These are phyloP conservation scores for Tetradesmus lagerheimii DNA, from an alignment of 139 green algal genomes.

Conservation along the genomic window DNA sequence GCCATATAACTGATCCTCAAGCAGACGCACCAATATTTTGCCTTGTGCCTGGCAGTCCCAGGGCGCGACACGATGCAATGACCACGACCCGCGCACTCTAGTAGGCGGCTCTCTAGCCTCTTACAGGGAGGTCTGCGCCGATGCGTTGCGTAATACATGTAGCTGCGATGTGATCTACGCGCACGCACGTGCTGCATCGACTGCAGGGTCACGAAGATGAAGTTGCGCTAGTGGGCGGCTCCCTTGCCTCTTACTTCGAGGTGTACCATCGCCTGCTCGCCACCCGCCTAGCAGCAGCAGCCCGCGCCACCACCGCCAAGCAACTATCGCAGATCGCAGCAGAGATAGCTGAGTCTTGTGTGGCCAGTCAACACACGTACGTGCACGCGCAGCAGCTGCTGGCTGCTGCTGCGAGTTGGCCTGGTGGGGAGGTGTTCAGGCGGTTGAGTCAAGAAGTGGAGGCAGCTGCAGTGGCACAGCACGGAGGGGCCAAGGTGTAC, in stretches of 20 bases:
- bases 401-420: slow-evolving; percentile 12
- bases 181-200: not conserved
- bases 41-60: no score
- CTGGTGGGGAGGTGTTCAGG: slow-evolving; percentile 58
- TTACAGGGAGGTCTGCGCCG: not conserved
- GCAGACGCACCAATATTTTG: no score
- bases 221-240: slow-evolving; percentile 64
- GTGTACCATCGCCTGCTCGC: slow-evolving; percentile 81
- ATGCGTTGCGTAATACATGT: not conserved
- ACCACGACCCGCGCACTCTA: no score
- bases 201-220: slow-evolving; percentile 56
- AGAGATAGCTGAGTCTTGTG: slow-evolving; percentile 71
- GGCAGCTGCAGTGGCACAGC: slow-evolving; percentile 47
- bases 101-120: no score
- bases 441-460: slow-evolving; percentile 70
- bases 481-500: slow-evolving; percentile 39
- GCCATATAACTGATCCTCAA: no score
- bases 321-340: slow-evolving; percentile 47
- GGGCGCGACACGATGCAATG: no score
- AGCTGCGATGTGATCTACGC: not conserved
- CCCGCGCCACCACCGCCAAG: not conserved
- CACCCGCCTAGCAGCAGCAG: slow-evolving; percentile 41
- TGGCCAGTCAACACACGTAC: slow-evolving; percentile 77
- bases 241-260: slow-evolving; percentile 80
- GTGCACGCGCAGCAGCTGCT: slow-evolving; percentile 76